A percentile compares a stretch with the other conserved stretches of the same genome.
Evolutionary conservation across 208 protist species (phyloP).

Genomic region (Acanthamoeba divionensis): DNA sequence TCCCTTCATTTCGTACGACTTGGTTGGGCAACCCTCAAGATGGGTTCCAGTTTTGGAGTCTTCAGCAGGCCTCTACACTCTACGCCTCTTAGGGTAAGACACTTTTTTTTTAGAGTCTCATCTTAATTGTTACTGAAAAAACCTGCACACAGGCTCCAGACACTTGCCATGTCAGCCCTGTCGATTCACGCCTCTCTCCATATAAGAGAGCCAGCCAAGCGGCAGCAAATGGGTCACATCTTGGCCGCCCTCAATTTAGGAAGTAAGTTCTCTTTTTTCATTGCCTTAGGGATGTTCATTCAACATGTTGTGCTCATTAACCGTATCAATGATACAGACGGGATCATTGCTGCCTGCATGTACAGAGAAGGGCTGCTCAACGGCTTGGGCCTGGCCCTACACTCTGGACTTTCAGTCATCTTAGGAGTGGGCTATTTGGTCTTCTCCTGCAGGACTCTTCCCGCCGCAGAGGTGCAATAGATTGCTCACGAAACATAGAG

Average conservation of each 20-base stretch:
- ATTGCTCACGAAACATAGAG: no score
- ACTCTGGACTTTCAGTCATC: neutral
- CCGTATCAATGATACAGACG: neutral
- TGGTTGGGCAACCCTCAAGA: neutral
- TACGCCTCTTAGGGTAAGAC: neutral
- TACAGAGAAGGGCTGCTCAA: slow-evolving; percentile 22
- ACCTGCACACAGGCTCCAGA: neutral
- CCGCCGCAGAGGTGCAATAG: no score
- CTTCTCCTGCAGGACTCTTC: no score
- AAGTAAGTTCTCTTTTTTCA: neutral
- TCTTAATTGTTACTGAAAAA: no score
- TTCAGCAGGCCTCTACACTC: neutral
- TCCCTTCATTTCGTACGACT: neutral
- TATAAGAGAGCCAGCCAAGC: neutral
- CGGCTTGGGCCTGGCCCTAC: neutral
- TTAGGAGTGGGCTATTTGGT: neutral
- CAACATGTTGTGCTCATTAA: neutral
- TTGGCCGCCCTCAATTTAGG: neutral
- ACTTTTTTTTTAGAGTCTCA: no score
- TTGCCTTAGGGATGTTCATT: neutral
- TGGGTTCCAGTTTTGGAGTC: neutral
- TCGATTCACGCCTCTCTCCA: neutral
- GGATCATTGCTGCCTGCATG: neutral
- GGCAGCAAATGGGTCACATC: neutral
- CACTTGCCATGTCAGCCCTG: neutral